A percentile compares a stretch with the other conserved stretches of the same genome.
phyloP scores from a whole-genome alignment of 495 filamentous ascomycete species.

The Stereocaulon alpinum region DNA sequence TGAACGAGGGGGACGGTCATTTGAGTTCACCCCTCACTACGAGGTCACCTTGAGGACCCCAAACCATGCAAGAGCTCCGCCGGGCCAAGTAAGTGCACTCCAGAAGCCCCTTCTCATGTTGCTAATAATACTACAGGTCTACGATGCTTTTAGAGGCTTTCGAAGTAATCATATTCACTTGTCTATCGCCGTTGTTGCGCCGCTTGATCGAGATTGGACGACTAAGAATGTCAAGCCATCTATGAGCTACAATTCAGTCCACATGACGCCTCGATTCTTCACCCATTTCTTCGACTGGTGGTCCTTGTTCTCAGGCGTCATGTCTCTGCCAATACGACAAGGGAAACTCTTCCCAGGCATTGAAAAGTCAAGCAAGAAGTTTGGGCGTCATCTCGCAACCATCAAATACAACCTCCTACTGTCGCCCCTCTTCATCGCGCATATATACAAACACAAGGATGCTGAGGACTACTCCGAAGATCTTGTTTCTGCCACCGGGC shows the following conservation, averaged over 20 bases:
- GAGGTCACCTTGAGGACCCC: conserved; percentile 79
- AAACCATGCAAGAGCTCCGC: conserved; percentile 49
- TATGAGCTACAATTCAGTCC: conserved; percentile 86
- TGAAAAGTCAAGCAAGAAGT: conserved; percentile 96
- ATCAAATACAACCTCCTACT: conserved; percentile 94
- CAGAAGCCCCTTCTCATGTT: neutral
- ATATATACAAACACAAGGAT: conserved; percentile 98
- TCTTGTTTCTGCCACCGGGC: conserved; percentile 77
- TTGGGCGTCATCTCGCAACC: conserved; percentile 88
- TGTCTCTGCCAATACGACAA: conserved; percentile 91
- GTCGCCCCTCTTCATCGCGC: conserved; percentile 85
- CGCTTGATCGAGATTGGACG: conserved; percentile 69
- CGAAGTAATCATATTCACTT: conserved; percentile 92
- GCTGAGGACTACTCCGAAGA: conserved; percentile 73
- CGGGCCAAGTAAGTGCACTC: conserved; percentile 36
- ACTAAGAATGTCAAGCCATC: conserved; percentile 61
- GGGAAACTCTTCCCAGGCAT: conserved; percentile 80
- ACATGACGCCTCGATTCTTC: conserved; percentile 89
- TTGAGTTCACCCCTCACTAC: conserved; percentile 86
- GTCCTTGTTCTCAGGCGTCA: conserved; percentile 87
- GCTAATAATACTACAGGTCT: conserved; percentile 39
- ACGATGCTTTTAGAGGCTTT: conserved; percentile 90
- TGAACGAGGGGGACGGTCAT: conserved; percentile 54
- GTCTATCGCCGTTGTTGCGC: conserved; percentile 79
- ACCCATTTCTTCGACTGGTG: conserved; percentile 98